Evolutionary conservation across 2,329 filamentous ascomycete genomes (phyloP), one percentile per base, ranked within the genome.

Genomic region (Cladophialophora chaetospira): DNA sequence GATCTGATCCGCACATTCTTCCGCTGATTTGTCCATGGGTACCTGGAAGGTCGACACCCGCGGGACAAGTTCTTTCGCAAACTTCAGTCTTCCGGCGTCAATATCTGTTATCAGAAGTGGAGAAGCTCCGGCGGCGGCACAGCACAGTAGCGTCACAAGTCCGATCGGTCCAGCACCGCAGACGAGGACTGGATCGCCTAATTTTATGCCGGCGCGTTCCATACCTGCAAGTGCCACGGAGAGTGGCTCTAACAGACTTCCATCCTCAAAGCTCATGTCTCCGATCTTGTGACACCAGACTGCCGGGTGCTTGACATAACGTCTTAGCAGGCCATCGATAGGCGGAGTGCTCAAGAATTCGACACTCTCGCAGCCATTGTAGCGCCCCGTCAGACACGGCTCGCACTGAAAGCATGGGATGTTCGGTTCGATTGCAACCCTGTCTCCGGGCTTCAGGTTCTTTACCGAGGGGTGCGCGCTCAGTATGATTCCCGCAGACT

Each of bases 261-360:
- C 94, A 70, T 96, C 85, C 77, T 97, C 93, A 70, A 86, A 97
- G 53, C 86, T 88, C 88, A 97, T 92, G 73, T 89, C 79, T 45
- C 89, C 90, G 66, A 97, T 94, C 80, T 96, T 96, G 80, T 97
- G 91, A 77, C 93, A 97, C 91, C 92, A 97, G 47, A 88, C 81
- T 17, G 92, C 91, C 2, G 91, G 92, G 78, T 97, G 93, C 78
- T 93, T 96, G 76, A 97, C 89, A 73, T 97, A 97, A 72, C 93
- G 85, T 66, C 93, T 85, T 66, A 97, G 81, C 62, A 97, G 82
- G 31, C 93, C 94, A 6, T 89, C 83, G 26, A 96, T 86, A 10
- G 94, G 93, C 6, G 94, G 93, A 3, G 94, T 97, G 47, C 90
- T 95, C 49, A 95, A 81, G 79, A 97, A 97, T 53, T 82, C 78